These are phyloP conservation scores for Rhodotorula sp. DNA, from an alignment of 1,284 basidiomycete genomes.

Conservation along the genomic window DNA sequence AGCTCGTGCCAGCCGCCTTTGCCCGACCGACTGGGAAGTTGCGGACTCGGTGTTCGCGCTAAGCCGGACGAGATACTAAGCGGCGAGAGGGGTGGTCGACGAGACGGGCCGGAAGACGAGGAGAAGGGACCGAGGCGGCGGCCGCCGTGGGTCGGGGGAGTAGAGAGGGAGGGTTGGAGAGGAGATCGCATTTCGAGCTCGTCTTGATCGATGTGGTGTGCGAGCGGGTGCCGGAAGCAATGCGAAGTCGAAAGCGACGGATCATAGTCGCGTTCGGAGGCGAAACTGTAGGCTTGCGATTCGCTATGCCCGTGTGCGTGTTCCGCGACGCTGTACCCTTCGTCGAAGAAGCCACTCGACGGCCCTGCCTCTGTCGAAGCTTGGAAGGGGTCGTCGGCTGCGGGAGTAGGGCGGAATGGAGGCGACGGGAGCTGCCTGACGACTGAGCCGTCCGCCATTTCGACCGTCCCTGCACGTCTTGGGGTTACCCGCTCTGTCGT, in stretches of 20 bases:
- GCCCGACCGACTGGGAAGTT: not conserved
- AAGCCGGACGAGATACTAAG: not conserved
- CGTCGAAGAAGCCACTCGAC: not conserved
- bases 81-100: not conserved
- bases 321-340: not conserved
- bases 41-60: not conserved
- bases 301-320: not conserved
- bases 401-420: not conserved
- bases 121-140: not conserved
- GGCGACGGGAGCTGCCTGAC: conserved; percentile 2
- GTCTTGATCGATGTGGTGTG: not conserved
- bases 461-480: not conserved
- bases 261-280: not conserved
- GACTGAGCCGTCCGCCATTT: conserved; percentile 3
- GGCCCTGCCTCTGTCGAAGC: not conserved
- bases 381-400: not conserved
- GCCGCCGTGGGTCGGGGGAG: not conserved
- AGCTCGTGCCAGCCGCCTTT: conserved; percentile 5
- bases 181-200: conserved; percentile 21
- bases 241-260: not conserved
- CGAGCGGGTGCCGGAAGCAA: not conserved
- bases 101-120: too few relatives aligned
- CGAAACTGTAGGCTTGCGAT: conserved; percentile 15
- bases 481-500: not conserved
- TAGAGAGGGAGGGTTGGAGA: conserved; percentile 8